Conservation (phyloP, 768 basidiomycete genomes). For the Rhizopogon roseolus region DNA sequence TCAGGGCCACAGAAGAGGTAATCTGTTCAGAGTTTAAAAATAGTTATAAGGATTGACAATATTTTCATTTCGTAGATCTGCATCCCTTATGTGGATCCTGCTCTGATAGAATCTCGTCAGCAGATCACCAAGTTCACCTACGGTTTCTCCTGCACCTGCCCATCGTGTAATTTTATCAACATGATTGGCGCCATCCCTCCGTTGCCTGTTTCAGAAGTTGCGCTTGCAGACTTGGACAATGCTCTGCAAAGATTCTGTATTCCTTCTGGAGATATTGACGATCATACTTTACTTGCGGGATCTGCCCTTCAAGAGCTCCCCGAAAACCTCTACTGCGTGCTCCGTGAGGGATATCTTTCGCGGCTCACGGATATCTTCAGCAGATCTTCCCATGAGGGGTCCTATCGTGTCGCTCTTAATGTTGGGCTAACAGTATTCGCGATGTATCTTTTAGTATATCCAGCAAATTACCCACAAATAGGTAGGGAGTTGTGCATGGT, state of each 20-base stretch:
- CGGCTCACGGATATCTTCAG: slow-evolving; percentile 61
- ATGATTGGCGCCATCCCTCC: slow-evolving; percentile 33
- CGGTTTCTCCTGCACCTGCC: slow-evolving; percentile 62
- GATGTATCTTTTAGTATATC: slow-evolving; percentile 67
- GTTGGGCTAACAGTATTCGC: slow-evolving; percentile 57
- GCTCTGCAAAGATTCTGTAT: slow-evolving; percentile 37
- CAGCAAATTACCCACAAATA: slow-evolving; percentile 76
- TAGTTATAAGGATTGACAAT: not conserved
- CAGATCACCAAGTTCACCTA: slow-evolving; percentile 58
- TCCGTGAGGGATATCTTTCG: slow-evolving; percentile 58
- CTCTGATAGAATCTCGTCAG: slow-evolving; percentile 55
- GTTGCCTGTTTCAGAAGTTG: slow-evolving; percentile 22
- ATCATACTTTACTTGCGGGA: slow-evolving; percentile 5
- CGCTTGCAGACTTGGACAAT: slow-evolving; percentile 14
- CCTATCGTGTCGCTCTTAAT: slow-evolving; percentile 45
- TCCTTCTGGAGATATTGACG: slow-evolving; percentile 19
- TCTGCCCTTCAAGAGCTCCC: slow-evolving; percentile 20
- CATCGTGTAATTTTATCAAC: slow-evolving; percentile 47
- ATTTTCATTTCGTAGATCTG: slow-evolving; percentile 45
- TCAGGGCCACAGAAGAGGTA: slow-evolving; percentile 66
- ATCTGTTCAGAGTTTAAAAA: too few relatives aligned
- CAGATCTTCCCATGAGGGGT: slow-evolving; percentile 62
- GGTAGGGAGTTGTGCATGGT: slow-evolving; percentile 37
- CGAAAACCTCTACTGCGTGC: slow-evolving; percentile 24
- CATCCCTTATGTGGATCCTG: slow-evolving; percentile 77